Conservation (phyloP, 805 yeast species). For the Wickerhamiella azyma region DNA sequence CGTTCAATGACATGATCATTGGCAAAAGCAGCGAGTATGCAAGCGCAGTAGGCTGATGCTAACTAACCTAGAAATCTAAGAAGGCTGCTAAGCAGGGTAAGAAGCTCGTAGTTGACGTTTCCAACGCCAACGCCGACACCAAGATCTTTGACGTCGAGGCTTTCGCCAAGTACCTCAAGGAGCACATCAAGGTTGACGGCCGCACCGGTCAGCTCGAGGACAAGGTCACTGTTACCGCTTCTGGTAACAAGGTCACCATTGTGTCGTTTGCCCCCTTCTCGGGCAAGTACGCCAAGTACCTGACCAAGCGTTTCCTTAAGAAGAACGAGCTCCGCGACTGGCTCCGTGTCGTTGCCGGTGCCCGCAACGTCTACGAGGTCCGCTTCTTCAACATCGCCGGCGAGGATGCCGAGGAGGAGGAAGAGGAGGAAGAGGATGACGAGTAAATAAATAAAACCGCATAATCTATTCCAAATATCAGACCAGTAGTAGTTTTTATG, state of each 20-base stretch:
- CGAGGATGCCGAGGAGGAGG: conserved; percentile 91
- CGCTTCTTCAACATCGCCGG: conserved; percentile 98
- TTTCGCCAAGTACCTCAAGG: conserved; percentile 94
- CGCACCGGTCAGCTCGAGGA: conserved; percentile 94
- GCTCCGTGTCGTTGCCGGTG: conserved; percentile 96
- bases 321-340: conserved; percentile 99
- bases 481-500: too few relatives aligned
- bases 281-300: conserved; percentile 99
- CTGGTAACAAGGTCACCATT: conserved; percentile 80
- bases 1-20: conserved; percentile 4
- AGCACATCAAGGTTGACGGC: conserved; percentile 98
- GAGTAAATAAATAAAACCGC: conserved; percentile 9
- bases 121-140: conserved; percentile 95
- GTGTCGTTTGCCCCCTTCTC: conserved; percentile 92
- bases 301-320: conserved; percentile 99
- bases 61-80: conserved; percentile 28
- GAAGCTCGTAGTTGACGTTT: conserved; percentile 87
- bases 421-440: conserved; percentile 38
- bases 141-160: conserved; percentile 96
- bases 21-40: conserved; percentile 14
- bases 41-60: conserved; percentile 65
- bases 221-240: conserved; percentile 73
- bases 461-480: not conserved
- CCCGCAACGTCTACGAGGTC: conserved; percentile 91
- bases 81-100: conserved; percentile 63